Evolutionary conservation across 2,329 filamentous ascomycete genomes (phyloP).

Genomic region (Chalaropsis thielavioides): DNA sequence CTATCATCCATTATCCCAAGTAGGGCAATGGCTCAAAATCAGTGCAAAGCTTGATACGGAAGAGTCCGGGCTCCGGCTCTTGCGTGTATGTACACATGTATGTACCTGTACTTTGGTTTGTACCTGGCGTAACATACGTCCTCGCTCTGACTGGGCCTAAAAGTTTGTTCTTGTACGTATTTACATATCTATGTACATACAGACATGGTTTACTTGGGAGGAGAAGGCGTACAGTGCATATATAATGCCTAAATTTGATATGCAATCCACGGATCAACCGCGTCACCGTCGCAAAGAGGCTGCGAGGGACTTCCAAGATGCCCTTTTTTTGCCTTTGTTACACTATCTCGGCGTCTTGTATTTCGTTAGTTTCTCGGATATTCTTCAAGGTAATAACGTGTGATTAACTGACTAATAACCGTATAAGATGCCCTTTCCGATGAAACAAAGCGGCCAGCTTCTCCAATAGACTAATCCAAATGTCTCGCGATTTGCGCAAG

Average conservation of each 20-base stretch:
- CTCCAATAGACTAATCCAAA: neutral
- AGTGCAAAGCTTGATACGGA: neutral
- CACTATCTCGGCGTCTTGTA: neutral
- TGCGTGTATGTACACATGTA: neutral
- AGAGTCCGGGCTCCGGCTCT: neutral
- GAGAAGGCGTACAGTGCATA: neutral
- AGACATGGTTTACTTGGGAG: neutral
- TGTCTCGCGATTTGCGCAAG: neutral
- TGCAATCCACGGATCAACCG: neutral
- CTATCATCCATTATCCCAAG: neutral
- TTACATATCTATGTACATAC: no score
- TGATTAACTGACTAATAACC: neutral
- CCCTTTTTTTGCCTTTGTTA: neutral
- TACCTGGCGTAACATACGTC: neutral
- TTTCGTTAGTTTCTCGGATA: neutral
- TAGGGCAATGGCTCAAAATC: neutral
- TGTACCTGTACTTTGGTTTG: neutral
- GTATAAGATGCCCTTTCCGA: neutral
- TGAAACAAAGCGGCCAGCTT: neutral
- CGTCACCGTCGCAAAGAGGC: neutral
- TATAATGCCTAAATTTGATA: neutral
- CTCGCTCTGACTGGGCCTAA: neutral
- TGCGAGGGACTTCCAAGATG: neutral
- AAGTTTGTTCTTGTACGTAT: neutral
- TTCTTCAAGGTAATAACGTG: neutral